Base-by-base conservation (phyloP, 164 flowering plant species). In the Hamamelis virginiana region DNA sequence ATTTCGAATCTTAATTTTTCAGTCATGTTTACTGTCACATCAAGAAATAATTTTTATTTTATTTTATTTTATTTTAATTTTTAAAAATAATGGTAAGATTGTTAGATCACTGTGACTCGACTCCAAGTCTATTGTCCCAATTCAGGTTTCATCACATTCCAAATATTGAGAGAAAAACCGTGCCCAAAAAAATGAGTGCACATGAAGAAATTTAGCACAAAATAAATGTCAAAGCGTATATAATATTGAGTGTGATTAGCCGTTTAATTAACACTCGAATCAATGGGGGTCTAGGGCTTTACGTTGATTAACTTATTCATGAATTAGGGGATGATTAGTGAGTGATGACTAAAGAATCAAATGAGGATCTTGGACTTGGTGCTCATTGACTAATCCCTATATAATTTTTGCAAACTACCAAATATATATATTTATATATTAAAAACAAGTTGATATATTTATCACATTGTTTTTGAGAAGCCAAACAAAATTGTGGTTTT, bases 291-390 rank as follows among this genome's bases (percentile, higher is more conserved):
- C 75, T 72, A 44, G 68, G 59, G 64, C 33, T 65, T 28, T 22
- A 25, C n/a, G 18, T 8, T 14, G 23, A 55, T 55, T 41, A 43
- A 63, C 16, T 61, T 45, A 44, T 33, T 48, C 13, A 47, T 55
- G 47, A 57, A 45, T 60, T 48, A 27, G 18, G 22, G 60, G 53
- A 33, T 33, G 41, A 33, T 6, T 33, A 27, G 65, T 18, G 61
- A 28, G 1, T 12, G 46, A 52, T 59, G 1, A 52, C 59, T 23
- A 48, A 23, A 28, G 21, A 65, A 65, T 61, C 60, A 61, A 68
- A 38, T 47, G 9, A 28, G 70, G 67, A 74, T 75, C 79, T 81
- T 61, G 84, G 77, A 69, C 64, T 75, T 75, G 79, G 68, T 75
- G 80, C 78, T 67, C 63, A 67, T 73, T 75, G 74, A 71, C 75